Conservation (phyloP, 805 yeast species). For the Kazachstania viticola region DNA sequence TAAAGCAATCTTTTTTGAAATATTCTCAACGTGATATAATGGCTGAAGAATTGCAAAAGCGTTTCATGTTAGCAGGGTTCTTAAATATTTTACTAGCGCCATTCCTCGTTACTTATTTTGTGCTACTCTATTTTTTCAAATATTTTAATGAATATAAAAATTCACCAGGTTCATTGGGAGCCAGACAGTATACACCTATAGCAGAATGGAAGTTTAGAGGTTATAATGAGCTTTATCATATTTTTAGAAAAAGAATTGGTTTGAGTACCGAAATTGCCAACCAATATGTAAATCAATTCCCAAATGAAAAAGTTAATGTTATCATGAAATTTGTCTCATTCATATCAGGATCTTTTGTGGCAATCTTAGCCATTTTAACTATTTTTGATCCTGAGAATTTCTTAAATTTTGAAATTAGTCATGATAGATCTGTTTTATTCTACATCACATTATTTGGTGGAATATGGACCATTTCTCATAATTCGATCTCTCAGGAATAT, state of each 20-base stretch:
- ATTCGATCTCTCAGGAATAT: constrained; percentile 51
- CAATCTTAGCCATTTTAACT: constrained; percentile 69
- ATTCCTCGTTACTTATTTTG: constrained; percentile 70
- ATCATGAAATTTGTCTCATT: constrained; percentile 54
- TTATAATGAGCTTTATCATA: constrained; percentile 83
- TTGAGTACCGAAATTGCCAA: constrained; percentile 72
- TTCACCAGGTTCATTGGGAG: constrained; percentile 71
- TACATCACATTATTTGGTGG: constrained; percentile 86
- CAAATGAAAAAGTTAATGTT: constrained; percentile 57
- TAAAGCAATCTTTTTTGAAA: constrained; percentile 58
- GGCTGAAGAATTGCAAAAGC: constrained; percentile 55
- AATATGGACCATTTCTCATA: constrained; percentile 71
- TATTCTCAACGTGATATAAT: constrained; percentile 57
- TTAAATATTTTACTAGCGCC: constrained; percentile 79
- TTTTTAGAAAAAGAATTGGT: constrained; percentile 69
- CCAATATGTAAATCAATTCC: constrained; percentile 81
- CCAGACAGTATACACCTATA: constrained; percentile 83
- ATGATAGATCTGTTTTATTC: constrained; percentile 70
- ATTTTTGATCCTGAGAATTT: constrained; percentile 83
- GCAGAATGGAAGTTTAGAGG: constrained; percentile 95
- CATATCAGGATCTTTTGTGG: constrained; percentile 78
- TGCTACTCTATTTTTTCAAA: constrained; percentile 72
- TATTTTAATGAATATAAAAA: constrained; percentile 88
- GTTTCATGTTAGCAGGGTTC: constrained; percentile 82
- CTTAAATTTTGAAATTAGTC: constrained; percentile 77